Conservation (phyloP, 768 basidiomycete genomes). For the Boletus rufocinnamomeus region DNA sequence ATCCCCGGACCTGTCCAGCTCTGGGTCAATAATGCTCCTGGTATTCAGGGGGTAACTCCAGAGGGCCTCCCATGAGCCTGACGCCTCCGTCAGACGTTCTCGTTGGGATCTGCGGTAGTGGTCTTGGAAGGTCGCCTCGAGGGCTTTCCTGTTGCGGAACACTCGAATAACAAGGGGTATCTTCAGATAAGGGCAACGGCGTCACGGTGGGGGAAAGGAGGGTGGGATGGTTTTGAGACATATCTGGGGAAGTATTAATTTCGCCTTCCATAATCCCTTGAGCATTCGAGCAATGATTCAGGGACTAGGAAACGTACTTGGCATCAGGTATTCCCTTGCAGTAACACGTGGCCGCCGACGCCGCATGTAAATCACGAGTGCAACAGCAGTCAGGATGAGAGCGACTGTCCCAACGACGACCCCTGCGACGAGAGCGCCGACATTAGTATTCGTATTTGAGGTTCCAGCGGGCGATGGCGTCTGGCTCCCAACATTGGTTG, state of each 20-base stretch:
- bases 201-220: not conserved
- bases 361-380: not conserved
- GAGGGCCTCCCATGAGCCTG: not conserved
- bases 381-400: not conserved
- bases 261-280: not conserved
- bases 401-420: not conserved
- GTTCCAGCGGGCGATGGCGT: not conserved
- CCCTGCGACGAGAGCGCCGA: not conserved
- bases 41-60: constrained; percentile 5
- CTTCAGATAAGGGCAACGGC: not conserved
- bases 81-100: constrained; percentile 9
- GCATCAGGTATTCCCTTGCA: not conserved
- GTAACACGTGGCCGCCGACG: not conserved
- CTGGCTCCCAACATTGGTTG: not conserved
- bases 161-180: not conserved
- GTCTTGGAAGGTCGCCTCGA: not conserved
- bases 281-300: not conserved
- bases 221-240: not conserved
- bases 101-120: not conserved
- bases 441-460: not conserved
- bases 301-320: not conserved
- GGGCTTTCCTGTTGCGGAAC: not conserved
- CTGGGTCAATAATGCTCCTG: not conserved
- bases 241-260: too few relatives aligned
- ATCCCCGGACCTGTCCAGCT: not conserved